These are phyloP conservation scores for Aspergillus costaricaensis DNA, from an alignment of 2,329 filamentous ascomycete species.

Conservation along the genomic window DNA sequence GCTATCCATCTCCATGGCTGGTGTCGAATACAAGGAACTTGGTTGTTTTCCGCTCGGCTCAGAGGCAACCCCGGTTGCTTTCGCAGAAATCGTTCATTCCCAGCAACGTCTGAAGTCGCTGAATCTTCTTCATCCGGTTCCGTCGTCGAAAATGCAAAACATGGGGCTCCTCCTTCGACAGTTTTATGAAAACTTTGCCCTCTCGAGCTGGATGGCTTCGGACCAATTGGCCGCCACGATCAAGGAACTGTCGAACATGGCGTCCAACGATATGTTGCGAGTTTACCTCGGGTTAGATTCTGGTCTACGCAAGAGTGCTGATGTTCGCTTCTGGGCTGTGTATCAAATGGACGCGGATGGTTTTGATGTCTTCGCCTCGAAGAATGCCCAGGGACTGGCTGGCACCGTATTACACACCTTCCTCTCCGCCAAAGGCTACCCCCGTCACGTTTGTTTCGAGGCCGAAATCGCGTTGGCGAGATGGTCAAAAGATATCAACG, in stretches of 20 bases:
- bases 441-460: constrained; percentile 43
- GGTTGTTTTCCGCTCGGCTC: constrained; percentile 53
- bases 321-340: constrained; percentile 46
- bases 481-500: constrained; percentile 36
- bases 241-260: constrained; percentile 34
- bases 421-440: constrained; percentile 44
- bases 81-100: constrained; percentile 48
- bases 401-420: constrained; percentile 51
- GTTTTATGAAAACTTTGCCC: constrained; percentile 32
- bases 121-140: constrained; percentile 44
- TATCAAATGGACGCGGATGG: constrained; percentile 39
- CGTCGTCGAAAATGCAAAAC: constrained; percentile 35
- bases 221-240: constrained; percentile 29
- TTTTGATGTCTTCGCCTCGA: constrained; percentile 46
- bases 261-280: constrained; percentile 29
- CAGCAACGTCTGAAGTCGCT: constrained; percentile 47
- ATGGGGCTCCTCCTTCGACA: constrained; percentile 35
- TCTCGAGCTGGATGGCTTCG: constrained; percentile 22
- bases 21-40: constrained; percentile 41
- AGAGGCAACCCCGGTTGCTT: constrained; percentile 43
- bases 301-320: constrained; percentile 40
- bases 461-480: constrained; percentile 41
- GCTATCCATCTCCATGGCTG: constrained; percentile 41
- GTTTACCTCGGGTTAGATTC: constrained; percentile 45
- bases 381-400: constrained; percentile 45